phyloP scores from a whole-genome alignment of 805 yeast species.

The Candida ovalis region DNA sequence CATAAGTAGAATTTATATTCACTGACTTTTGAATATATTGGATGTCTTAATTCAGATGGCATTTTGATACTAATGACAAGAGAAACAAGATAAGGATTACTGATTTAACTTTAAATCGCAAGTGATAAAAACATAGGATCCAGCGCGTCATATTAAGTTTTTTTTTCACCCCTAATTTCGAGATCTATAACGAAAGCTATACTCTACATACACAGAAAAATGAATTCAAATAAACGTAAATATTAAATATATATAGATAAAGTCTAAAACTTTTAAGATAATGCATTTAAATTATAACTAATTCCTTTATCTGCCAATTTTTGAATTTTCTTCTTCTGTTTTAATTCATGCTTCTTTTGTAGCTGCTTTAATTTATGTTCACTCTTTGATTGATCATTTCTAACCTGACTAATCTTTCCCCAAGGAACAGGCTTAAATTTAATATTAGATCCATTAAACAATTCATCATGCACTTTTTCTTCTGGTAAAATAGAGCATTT shows the following conservation, averaged over 20 bases:
- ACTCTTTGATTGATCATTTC: constrained; percentile 57
- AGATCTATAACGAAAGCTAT: too few species aligned
- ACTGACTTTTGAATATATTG: constrained; percentile 27
- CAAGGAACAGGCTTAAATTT: constrained; percentile 59
- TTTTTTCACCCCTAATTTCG: too few species aligned
- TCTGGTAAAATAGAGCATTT: constrained; percentile 56
- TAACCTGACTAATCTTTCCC: constrained; percentile 47
- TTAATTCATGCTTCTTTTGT: constrained; percentile 40
- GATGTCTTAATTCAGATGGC: constrained; percentile 25
- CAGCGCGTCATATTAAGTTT: too few species aligned
- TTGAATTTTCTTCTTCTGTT: constrained; percentile 41
- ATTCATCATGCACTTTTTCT: constrained; percentile 50
- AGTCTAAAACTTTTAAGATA: constrained; percentile 10
- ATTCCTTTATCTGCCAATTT: constrained; percentile 57
- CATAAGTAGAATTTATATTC: constrained; percentile 55
- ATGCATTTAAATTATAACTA: constrained; percentile 37
- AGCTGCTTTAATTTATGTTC: constrained; percentile 53
- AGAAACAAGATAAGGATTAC: too few species aligned
- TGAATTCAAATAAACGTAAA: background rate
- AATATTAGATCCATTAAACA: constrained; percentile 55
- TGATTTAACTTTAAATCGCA: too few species aligned
- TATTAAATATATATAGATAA: background rate
- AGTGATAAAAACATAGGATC: too few species aligned
- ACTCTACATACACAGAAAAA: background rate
- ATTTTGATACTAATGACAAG: too few species aligned